Evolutionary conservation across 2,329 filamentous ascomycete genomes (phyloP).

Genomic region (Didymella arachidicola): DNA sequence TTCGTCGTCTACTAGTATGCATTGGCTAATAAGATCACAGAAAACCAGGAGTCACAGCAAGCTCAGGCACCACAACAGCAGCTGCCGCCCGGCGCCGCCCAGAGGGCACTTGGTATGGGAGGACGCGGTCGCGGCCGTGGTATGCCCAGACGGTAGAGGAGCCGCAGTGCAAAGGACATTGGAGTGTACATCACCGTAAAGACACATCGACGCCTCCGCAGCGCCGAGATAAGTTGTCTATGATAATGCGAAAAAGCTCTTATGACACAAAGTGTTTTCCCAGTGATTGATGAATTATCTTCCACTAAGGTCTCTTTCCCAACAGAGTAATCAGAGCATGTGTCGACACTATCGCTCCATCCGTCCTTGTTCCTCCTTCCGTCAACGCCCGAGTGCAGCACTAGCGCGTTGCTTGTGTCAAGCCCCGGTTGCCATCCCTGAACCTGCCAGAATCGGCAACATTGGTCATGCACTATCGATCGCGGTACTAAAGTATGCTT

Average conservation of each 20-base stretch:
- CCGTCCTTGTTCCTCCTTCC: background rate
- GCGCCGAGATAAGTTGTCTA: slow-evolving; percentile 39
- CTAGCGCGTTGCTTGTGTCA: background rate
- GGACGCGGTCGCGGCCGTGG: slow-evolving; percentile 65
- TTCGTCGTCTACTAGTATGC: background rate
- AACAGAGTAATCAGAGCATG: background rate
- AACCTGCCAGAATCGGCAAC: slow-evolving; percentile 11
- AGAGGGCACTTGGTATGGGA: slow-evolving; percentile 83
- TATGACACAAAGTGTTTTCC: slow-evolving; percentile 2
- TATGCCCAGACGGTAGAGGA: slow-evolving; percentile 78
- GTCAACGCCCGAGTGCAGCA: background rate
- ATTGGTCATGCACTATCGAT: slow-evolving; percentile 1
- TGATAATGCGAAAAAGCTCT: slow-evolving; percentile 40
- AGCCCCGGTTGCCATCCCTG: background rate
- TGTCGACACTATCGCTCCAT: background rate
- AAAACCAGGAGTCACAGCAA: slow-evolving; percentile 89
- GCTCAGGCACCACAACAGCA: slow-evolving; percentile 81
- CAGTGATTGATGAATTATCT: background rate
- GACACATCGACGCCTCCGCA: slow-evolving; percentile 25
- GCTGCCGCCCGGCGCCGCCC: slow-evolving; percentile 72
- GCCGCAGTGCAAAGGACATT: background rate
- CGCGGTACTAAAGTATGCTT: slow-evolving; percentile 21
- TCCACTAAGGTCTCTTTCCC: background rate
- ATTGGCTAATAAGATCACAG: slow-evolving; percentile 49
- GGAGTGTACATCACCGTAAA: slow-evolving; percentile 36